Conservation (phyloP, 768 basidiomycete genomes). For the Termitomyces sp. region DNA sequence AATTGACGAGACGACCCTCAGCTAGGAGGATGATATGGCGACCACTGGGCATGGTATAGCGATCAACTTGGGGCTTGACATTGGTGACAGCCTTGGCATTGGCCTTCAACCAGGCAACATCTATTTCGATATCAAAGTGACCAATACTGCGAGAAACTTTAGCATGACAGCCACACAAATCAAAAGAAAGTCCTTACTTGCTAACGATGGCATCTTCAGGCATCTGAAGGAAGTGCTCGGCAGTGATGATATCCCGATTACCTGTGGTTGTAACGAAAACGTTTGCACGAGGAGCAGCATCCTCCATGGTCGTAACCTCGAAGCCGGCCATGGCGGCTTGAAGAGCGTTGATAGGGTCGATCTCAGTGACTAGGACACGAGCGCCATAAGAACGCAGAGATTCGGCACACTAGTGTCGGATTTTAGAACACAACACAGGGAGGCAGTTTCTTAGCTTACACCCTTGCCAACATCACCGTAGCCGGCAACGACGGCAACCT, state of each 20-base stretch:
- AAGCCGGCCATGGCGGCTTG: constrained; percentile 99
- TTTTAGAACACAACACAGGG: background rate
- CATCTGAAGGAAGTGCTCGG: constrained; percentile 89
- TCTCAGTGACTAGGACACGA: constrained; percentile 94
- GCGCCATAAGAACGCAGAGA: constrained; percentile 96
- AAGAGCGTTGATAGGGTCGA: constrained; percentile 99
- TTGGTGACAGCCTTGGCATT: constrained; percentile 82
- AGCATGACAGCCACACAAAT: background rate
- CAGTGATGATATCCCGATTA: constrained; percentile 96
- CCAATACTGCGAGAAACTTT: constrained; percentile 54
- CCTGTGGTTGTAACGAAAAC: constrained; percentile 98
- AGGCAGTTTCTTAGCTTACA: constrained; percentile 46
- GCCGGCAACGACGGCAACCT: constrained; percentile 98
- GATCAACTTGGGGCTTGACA: constrained; percentile 99
- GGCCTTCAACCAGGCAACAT: constrained; percentile 96
- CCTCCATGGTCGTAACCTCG: constrained; percentile 98
- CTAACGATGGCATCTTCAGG: constrained; percentile 97
- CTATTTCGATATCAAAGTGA: constrained; percentile 88
- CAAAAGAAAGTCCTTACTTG: constrained; percentile 57
- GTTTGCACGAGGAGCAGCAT: constrained; percentile 84
- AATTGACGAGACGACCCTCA: constrained; percentile 98
- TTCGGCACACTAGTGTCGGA: constrained; percentile 83
- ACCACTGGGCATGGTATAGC: constrained; percentile 88
- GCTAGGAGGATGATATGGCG: constrained; percentile 97
- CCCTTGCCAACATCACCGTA: constrained; percentile 99